These are phyloP conservation scores for Corynascus novoguineensis DNA, from an alignment of 495 filamentous ascomycete species.

Conservation along the genomic window DNA sequence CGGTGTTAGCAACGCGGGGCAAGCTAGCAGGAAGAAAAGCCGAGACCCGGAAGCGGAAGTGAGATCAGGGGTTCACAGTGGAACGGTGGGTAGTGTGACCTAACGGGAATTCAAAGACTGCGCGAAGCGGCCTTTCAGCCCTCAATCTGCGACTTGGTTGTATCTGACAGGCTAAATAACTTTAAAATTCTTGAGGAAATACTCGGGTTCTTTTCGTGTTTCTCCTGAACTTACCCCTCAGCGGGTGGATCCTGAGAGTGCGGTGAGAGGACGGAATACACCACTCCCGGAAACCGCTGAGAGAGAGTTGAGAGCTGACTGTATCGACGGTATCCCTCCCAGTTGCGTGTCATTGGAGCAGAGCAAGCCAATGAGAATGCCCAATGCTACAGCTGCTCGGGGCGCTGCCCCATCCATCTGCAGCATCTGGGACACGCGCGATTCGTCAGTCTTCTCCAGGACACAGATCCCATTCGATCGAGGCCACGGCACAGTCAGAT, in stretches of 20 bases:
- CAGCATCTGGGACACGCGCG: not conserved
- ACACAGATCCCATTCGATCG: not conserved
- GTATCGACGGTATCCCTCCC: not conserved
- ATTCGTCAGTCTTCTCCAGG: not conserved
- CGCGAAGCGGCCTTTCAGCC: not conserved
- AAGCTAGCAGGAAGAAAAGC: not conserved
- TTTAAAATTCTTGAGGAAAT: not conserved
- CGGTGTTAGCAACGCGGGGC: constrained; percentile 9
- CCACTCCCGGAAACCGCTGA: too few relatives aligned
- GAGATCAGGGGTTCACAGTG: not conserved
- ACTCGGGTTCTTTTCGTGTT: not conserved
- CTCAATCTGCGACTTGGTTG: not conserved
- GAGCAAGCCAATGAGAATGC: not conserved
- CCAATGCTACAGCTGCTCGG: not conserved
- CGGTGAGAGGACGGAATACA: too few relatives aligned
- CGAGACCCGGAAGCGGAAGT: not conserved
- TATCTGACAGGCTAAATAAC: not conserved
- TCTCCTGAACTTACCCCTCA: not conserved
- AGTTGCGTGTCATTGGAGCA: not conserved
- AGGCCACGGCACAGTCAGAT: not conserved
- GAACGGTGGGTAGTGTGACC: constrained; percentile 2
- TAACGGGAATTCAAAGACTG: not conserved
- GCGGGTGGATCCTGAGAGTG: too few relatives aligned
- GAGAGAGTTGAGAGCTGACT: not conserved
- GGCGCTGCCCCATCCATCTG: not conserved